These are phyloP conservation scores for Saccharomycopsis vini DNA, from an alignment of 805 yeast species.

Conservation along the genomic window DNA sequence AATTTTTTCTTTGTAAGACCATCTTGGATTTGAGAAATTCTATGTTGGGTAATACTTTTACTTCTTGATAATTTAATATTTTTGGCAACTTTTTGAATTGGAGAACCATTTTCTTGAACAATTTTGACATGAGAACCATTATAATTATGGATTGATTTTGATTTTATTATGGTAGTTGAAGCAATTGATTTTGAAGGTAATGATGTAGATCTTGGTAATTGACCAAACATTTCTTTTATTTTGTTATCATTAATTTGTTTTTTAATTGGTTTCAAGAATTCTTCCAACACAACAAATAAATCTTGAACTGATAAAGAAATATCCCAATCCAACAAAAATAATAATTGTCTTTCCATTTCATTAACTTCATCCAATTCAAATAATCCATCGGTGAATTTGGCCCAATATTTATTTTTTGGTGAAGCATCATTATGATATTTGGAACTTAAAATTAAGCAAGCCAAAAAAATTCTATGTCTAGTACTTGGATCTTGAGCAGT, in stretches of 20 bases:
- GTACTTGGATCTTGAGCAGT: slow-evolving; percentile 84
- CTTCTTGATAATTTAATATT: background rate
- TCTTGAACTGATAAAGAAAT: slow-evolving; percentile 63
- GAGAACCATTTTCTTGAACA: too few relatives aligned
- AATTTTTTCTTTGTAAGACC: background rate
- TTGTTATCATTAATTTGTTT: slow-evolving; percentile 29
- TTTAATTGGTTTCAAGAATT: slow-evolving; percentile 71
- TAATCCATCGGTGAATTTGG: slow-evolving; percentile 81
- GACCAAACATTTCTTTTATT: too few relatives aligned
- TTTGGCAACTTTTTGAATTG: background rate
- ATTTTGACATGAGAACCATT: too few relatives aligned
- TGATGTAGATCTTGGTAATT: too few relatives aligned
- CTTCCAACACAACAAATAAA: slow-evolving; percentile 56
- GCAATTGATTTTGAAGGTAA: too few relatives aligned
- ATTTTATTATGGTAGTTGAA: too few relatives aligned
- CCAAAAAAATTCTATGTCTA: slow-evolving; percentile 84
- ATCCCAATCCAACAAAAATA: slow-evolving; percentile 79
- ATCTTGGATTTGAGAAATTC: background rate
- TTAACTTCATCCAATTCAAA: slow-evolving; percentile 72
- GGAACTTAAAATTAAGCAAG: slow-evolving; percentile 84
- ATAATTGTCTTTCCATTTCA: slow-evolving; percentile 82
- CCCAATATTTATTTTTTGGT: slow-evolving; percentile 95
- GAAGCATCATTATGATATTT: slow-evolving; percentile 87
- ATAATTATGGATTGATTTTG: too few relatives aligned
- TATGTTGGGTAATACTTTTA: background rate